Conservation (phyloP, 2,329 filamentous ascomycete genomes). For the Sclerotinia sclerotiorum region DNA sequence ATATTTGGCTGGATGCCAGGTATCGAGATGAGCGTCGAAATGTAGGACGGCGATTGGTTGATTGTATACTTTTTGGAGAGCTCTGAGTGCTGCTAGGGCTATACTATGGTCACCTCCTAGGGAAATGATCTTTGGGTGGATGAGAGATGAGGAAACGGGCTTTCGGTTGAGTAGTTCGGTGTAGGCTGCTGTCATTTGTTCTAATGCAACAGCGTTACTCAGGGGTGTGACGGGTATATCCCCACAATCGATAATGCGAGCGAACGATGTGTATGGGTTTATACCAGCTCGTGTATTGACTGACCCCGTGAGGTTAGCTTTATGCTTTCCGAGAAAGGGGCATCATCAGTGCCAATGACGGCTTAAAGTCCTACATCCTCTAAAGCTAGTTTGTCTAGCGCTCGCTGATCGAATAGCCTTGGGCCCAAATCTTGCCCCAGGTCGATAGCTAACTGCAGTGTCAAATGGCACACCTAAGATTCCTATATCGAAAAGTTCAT, state of each 20-base stretch:
- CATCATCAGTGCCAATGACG: not conserved
- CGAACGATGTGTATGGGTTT: conserved; percentile 82
- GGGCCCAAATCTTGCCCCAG: conserved; percentile 79
- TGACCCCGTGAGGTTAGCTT: not conserved
- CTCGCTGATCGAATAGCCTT: conserved; percentile 84
- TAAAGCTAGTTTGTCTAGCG: conserved; percentile 73
- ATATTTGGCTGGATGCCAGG: conserved; percentile 59
- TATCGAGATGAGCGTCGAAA: conserved; percentile 58
- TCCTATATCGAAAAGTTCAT: conserved; percentile 63
- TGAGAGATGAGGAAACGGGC: conserved; percentile 34
- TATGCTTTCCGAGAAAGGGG: not conserved
- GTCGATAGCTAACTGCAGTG: conserved; percentile 69
- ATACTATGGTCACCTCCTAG: conserved; percentile 74
- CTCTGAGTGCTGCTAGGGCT: conserved; percentile 67
- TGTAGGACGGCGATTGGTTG: conserved; percentile 68
- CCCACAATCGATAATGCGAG: conserved; percentile 80
- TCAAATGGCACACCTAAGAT: conserved; percentile 74
- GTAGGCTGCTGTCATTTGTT: conserved; percentile 65
- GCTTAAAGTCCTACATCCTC: conserved; percentile 52
- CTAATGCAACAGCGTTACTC: conserved; percentile 77
- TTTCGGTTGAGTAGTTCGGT: conserved; percentile 36
- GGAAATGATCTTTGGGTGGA: conserved; percentile 52
- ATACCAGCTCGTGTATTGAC: conserved; percentile 77
- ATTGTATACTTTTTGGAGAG: conserved; percentile 61
- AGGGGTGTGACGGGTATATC: conserved; percentile 86